Percentiles rank a stretch among this genome's conserved stretches.
These are phyloP conservation scores for Auriculariales sp. DNA, from an alignment of 768 basidiomycete genomes.

Conservation along the genomic window DNA sequence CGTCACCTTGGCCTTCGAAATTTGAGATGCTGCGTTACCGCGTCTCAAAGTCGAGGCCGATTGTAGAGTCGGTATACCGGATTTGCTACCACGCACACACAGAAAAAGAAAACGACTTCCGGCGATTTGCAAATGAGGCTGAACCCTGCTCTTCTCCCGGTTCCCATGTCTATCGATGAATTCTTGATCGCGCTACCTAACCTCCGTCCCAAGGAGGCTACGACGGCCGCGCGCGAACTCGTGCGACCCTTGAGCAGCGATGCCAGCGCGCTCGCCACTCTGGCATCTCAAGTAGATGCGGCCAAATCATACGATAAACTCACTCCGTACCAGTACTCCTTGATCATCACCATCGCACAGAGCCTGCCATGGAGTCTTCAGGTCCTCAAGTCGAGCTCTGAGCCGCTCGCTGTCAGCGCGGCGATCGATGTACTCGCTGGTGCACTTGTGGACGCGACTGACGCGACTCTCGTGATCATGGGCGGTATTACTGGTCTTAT, in stretches of 20 bases:
- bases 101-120: no score
- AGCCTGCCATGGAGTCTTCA: neutral
- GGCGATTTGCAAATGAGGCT: no score
- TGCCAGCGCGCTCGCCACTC: neutral
- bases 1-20: no score
- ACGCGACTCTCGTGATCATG: neutral
- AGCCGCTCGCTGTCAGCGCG: neutral
- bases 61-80: no score
- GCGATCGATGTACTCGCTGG: neutral
- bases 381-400: neutral
- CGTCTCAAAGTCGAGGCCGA: no score
- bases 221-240: neutral
- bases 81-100: no score
- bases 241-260: neutral
- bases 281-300: neutral
- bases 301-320: neutral
- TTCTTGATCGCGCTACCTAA: neutral
- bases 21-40: no score
- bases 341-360: neutral
- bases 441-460: neutral
- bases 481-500: neutral
- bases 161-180: neutral
- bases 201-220: neutral
- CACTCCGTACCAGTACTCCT: neutral
- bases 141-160: no score